Base-by-base conservation (phyloP, 148 eudicot species). In the Suaeda aralocaspica region DNA sequence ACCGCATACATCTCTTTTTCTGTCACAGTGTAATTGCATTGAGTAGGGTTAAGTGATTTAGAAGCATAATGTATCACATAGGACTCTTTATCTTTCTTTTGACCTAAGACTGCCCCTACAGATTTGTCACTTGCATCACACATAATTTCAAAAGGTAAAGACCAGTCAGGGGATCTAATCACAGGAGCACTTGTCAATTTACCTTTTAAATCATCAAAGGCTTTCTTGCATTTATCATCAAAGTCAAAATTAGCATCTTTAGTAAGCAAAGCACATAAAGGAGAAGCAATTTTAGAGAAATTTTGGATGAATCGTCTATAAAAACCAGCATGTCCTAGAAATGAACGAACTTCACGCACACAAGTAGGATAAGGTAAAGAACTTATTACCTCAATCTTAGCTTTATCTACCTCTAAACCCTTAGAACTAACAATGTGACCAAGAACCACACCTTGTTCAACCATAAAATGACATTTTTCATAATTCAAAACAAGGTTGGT, bases 381-480 rank as follows among this genome's bases (percentile, higher is more conserved):
- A 16, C 31, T 51, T 10, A 70, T 72, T 1, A 65, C 70, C 0
- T 73, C 69, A 14, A 73, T 29, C 33, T 73, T 73, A 11, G 63
- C 76, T 65, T 53, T 53, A 42, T 73, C 76, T 8, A 58, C 68
- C 39, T 75, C 78, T 46, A 75, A 6, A 5, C 61, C 66, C 21
- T 30, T 73, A 16, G 64, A 6, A 41, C 28, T 50, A 0, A 73
- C 65, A 24, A 65, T 45, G 45, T 59, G 64, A 6, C 64, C 64
- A 6, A 73, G 39, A 25, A 65, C 49, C 0, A 66, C 52, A 41
- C 76, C 70, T 52, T 65, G 44, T 33, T 73, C 44, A 3, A 74
- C 72, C 67, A 74, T 68, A 53, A 59, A 74, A 60, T 74, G 78
- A 36, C 41, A 36, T 8, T 36, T 36, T 36, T 36, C 8, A 36